Base-by-base conservation (phyloP, 2,329 filamentous ascomycete species). In the Cryphonectria japonica region DNA sequence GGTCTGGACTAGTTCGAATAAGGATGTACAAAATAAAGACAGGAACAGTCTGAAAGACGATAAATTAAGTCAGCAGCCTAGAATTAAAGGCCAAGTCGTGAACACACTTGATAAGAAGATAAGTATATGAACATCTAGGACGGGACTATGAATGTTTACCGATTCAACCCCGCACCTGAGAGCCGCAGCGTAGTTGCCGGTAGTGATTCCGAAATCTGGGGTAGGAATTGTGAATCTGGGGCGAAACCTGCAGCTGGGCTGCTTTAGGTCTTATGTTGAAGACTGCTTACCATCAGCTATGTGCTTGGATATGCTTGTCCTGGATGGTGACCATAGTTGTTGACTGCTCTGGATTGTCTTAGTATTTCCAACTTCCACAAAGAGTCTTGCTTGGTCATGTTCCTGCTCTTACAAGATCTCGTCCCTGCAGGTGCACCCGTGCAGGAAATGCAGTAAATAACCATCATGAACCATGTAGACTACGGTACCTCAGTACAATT, bases 101-200 rank as follows among this genome's bases (percentile, higher is more conserved):
- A 16, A 57, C n/a, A 57, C 52, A 3, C n/a, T 26, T 43, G 11
- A 43, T 43, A 34, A 34, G 41, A 43, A 6, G 14, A 43, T 34
- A 34, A 34, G 34, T 34, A 34, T 34, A 43, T 16, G 5, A 16
- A 43, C 16, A 43, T 3, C 11, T 16, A 14, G 41, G 41, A 43
- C 2, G 41, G 11, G 14, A 14, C 13, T 43, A 43, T 14, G 41
- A 43, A 43, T 50, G 9, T 22, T 50, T 32, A 8, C 13, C 26
- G 26, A 29, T 50, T 41, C 50, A 59, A 66, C 66, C 69, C 69
- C 69, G 61, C 69, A 67, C 39, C 32, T 66, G 32, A 50, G 46
- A 50, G 19, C 9, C 22, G 34, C 19, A 66, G 50, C 22, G 34
- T 22, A 66, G 50, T 52, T n/a, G 22, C 29, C 29, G 60, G 41